Percentiles rank a stretch among this genome's conserved stretches.
phyloP scores from a whole-genome alignment of 805 yeast genomes.

The Yarrowia deformans region DNA sequence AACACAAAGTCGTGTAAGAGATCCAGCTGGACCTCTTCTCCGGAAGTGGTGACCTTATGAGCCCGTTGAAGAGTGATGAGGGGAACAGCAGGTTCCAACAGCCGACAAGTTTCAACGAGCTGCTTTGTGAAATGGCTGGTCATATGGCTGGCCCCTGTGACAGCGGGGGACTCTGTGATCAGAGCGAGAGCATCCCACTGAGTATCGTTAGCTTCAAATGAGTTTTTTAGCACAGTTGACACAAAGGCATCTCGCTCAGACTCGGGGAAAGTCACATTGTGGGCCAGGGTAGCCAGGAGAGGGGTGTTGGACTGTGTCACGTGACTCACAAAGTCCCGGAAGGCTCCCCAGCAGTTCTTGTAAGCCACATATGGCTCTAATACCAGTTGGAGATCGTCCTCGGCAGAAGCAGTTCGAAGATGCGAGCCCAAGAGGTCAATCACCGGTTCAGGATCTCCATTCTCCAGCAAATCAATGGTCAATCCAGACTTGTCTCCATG shows the following conservation, averaged over 20 bases:
- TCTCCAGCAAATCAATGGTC: slow-evolving; percentile 17
- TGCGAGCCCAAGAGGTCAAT: neutral
- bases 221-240: neutral
- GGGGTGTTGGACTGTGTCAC: slow-evolving; percentile 11
- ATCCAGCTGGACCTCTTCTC: slow-evolving; percentile 7
- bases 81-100: slow-evolving; percentile 37
- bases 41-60: slow-evolving; percentile 13
- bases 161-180: slow-evolving; percentile 2
- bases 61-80: slow-evolving; percentile 20
- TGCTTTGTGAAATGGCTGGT: slow-evolving; percentile 23
- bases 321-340: slow-evolving; percentile 10
- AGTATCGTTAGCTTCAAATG: slow-evolving; percentile 23
- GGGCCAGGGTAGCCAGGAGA: neutral
- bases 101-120: slow-evolving; percentile 26
- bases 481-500: neutral
- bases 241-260: slow-evolving; percentile 9
- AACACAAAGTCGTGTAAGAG: slow-evolving; percentile 10
- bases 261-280: neutral
- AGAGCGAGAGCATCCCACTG: slow-evolving; percentile 29
- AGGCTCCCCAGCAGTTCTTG: slow-evolving; percentile 6
- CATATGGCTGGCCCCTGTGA: neutral
- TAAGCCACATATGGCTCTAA: slow-evolving; percentile 16
- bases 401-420: neutral
- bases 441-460: neutral
- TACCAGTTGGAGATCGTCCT: neutral